Conservation (phyloP, 2,329 filamentous ascomycete genomes). For the Trichoderma breve region DNA sequence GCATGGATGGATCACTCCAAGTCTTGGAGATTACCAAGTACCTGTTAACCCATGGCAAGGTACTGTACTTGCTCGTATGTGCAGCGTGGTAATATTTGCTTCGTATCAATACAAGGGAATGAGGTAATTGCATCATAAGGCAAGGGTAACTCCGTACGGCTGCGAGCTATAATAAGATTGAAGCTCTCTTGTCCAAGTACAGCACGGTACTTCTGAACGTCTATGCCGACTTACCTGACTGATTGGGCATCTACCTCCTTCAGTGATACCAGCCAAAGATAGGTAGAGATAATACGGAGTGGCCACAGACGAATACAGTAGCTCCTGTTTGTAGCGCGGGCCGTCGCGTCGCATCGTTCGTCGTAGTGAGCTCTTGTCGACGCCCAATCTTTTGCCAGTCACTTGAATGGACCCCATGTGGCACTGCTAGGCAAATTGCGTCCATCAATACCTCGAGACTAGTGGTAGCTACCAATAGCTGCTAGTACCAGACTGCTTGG, state of each 20-base stretch:
- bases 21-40: background rate
- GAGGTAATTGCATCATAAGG: conserved; percentile 5
- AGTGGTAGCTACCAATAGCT: background rate
- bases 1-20: background rate
- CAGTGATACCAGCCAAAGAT: too few species aligned
- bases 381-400: background rate
- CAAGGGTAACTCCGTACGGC: background rate
- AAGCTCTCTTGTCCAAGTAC: background rate
- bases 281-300: too few species aligned
- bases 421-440: background rate
- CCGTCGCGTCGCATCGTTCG: conserved; percentile 6
- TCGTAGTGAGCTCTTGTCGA: background rate
- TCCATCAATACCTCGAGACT: background rate
- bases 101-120: background rate
- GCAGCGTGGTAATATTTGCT: background rate
- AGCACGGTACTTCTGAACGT: background rate
- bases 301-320: background rate
- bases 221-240: background rate
- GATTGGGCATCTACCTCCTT: background rate
- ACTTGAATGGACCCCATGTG: background rate
- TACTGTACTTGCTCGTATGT: background rate
- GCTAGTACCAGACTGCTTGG: background rate
- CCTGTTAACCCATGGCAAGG: background rate
- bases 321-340: conserved; percentile 2
- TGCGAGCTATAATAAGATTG: background rate